A percentile compares a stretch with the other conserved stretches of the same genome.
These are phyloP conservation scores for Laburnicola sp. DNA, from an alignment of 2,329 filamentous ascomycete genomes.

Conservation along the genomic window DNA sequence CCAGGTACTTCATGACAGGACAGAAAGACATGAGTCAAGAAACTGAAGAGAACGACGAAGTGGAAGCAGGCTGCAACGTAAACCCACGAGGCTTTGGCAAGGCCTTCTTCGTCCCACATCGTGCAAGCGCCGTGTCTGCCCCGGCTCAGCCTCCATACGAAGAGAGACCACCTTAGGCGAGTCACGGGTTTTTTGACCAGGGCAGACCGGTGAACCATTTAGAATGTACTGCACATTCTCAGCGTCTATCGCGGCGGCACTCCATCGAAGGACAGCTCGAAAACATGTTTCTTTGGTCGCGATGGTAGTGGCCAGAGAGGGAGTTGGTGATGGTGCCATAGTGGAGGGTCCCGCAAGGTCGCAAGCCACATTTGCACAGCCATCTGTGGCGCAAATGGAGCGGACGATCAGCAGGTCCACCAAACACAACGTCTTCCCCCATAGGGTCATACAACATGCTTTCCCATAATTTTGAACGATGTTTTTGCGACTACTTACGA, in stretches of 20 bases:
- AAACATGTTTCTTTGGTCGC: no score
- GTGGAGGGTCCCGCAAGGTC: neutral
- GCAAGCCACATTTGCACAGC: neutral
- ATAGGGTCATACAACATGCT: neutral
- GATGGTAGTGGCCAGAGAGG: neutral
- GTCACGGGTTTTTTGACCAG: constrained; percentile 4
- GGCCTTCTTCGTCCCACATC: constrained; percentile 13
- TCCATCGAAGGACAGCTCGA: no score
- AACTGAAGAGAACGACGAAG: neutral
- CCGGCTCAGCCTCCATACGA: constrained; percentile 35
- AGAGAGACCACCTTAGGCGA: constrained; percentile 24
- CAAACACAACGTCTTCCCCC: neutral
- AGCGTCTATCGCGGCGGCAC: no score
- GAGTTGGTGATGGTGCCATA: neutral
- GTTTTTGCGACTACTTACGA: neutral
- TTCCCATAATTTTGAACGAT: neutral
- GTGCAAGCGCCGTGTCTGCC: constrained; percentile 21
- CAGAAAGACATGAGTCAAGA: constrained; percentile 1
- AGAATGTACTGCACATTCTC: neutral
- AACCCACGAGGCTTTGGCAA: constrained; percentile 22
- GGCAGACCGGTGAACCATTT: neutral
- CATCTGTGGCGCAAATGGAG: neutral
- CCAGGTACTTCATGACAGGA: constrained; percentile 1
- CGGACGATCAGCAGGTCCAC: neutral
- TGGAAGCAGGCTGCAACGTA: constrained; percentile 26